These are phyloP conservation scores for Fraxinus angustifolia DNA, from an alignment of 305 asterid species.

Conservation along the genomic window DNA sequence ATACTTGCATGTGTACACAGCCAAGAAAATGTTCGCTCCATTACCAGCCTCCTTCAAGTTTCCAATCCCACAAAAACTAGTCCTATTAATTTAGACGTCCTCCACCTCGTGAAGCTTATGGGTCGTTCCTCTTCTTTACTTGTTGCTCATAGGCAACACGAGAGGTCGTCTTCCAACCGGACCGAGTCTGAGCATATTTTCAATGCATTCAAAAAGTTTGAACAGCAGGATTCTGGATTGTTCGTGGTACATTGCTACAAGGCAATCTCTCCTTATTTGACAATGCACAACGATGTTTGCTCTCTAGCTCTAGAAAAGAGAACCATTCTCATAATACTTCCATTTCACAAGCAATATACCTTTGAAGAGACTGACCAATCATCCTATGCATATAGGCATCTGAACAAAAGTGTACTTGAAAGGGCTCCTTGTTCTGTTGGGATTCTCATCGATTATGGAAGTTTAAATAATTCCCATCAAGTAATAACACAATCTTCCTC, in stretches of 20 bases:
- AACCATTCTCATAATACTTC: slow-evolving; percentile 49
- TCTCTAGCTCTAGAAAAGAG: slow-evolving; percentile 56
- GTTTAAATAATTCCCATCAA: slow-evolving; percentile 26
- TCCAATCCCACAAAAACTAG: slow-evolving; percentile 45
- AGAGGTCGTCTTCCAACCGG: slow-evolving; percentile 28
- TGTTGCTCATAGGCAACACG: slow-evolving; percentile 34
- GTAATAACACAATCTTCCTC: slow-evolving; percentile 23
- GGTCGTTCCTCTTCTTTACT: slow-evolving; percentile 57
- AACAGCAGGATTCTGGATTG: slow-evolving; percentile 34
- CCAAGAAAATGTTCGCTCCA: slow-evolving; percentile 46
- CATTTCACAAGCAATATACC: slow-evolving; percentile 40
- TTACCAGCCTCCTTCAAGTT: slow-evolving; percentile 49
- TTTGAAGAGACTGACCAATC: slow-evolving; percentile 35
- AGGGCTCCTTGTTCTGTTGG: slow-evolving; percentile 66
- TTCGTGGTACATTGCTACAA: slow-evolving; percentile 42
- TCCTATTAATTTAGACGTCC: slow-evolving; percentile 41
- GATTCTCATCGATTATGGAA: slow-evolving; percentile 40
- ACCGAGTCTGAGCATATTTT: slow-evolving; percentile 48
- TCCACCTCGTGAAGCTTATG: slow-evolving; percentile 55
- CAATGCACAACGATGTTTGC: slow-evolving; percentile 66
- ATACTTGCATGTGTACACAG: slow-evolving; percentile 53
- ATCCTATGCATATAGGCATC: slow-evolving; percentile 36
- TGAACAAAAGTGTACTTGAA: slow-evolving; percentile 44
- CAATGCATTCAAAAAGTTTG: slow-evolving; percentile 43
- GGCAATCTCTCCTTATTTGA: slow-evolving; percentile 52